phyloP scores from a whole-genome alignment of 495 filamentous ascomycete species.

The Sporormia fimetaria region DNA sequence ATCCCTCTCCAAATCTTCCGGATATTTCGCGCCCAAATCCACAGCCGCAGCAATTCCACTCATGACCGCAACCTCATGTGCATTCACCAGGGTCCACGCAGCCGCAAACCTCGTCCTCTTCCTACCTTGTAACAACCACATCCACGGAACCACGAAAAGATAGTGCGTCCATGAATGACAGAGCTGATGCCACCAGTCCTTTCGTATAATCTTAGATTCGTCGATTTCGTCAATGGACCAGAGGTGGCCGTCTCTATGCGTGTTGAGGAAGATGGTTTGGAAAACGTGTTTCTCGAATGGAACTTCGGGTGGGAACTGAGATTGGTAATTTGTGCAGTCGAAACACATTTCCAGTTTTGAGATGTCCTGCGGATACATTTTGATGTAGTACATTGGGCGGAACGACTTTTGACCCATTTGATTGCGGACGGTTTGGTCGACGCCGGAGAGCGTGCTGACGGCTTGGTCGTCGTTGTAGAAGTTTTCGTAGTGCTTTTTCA shows the following conservation, averaged over 20 bases:
- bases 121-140: constrained; percentile 70
- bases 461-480: constrained; percentile 42
- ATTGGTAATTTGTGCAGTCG: constrained; percentile 75
- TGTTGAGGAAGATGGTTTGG: constrained; percentile 75
- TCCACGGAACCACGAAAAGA: constrained; percentile 59
- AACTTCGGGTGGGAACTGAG: constrained; percentile 54
- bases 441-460: constrained; percentile 36
- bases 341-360: constrained; percentile 78
- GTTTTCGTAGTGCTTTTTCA: constrained; percentile 65
- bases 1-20: constrained; percentile 45
- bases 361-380: constrained; percentile 50
- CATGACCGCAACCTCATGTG: constrained; percentile 70
- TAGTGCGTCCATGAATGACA: constrained; percentile 77
- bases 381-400: constrained; percentile 74
- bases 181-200: constrained; percentile 80
- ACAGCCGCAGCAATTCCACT: constrained; percentile 70
- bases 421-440: constrained; percentile 39
- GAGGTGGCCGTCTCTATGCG: constrained; percentile 45
- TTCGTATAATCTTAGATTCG: constrained; percentile 52
- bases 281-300: constrained; percentile 57
- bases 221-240: constrained; percentile 68
- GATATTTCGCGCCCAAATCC: constrained; percentile 63
- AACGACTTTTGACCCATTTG: constrained; percentile 47
- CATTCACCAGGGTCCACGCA: constrained; percentile 75
- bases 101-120: constrained; percentile 58